phyloP scores from a whole-genome alignment of 2,329 filamentous ascomycete genomes.

The Aureobasidium sp. region DNA sequence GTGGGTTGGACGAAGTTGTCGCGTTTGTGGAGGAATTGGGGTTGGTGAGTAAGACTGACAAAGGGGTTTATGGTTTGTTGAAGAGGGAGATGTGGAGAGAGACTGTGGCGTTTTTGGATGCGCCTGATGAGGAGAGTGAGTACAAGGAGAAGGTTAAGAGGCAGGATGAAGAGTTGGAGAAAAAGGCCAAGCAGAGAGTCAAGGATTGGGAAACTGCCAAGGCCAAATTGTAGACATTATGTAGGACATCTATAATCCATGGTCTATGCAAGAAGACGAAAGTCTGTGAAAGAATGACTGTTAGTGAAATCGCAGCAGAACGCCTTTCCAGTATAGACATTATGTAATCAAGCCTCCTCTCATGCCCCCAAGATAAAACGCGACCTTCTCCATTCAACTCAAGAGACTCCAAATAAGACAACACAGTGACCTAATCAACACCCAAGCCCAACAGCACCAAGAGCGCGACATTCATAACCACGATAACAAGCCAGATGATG shows the following conservation, averaged over 20 bases:
- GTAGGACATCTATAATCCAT: background rate
- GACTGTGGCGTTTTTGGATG: constrained; percentile 52
- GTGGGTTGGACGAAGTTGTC: constrained; percentile 57
- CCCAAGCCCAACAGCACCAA: constrained; percentile 59
- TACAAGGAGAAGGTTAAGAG: constrained; percentile 33
- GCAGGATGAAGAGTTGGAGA: constrained; percentile 15
- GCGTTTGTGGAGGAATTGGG: constrained; percentile 52
- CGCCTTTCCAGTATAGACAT: background rate
- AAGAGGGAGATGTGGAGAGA: constrained; percentile 72
- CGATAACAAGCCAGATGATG: constrained; percentile 66
- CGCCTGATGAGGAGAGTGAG: constrained; percentile 40
- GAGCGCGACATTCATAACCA: constrained; percentile 71
- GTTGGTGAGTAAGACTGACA: constrained; percentile 55
- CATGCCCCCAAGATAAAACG: background rate
- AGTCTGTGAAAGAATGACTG: background rate
- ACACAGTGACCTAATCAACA: constrained; percentile 4
- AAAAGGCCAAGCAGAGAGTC: constrained; percentile 20
- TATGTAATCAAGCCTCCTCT: background rate
- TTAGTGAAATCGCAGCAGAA: background rate
- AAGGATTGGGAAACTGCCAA: constrained; percentile 24
- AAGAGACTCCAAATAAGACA: background rate
- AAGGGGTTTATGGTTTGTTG: constrained; percentile 61
- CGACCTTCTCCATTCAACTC: background rate
- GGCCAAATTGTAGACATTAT: constrained; percentile 23
- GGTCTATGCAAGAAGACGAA: background rate